A percentile compares a stretch with the other conserved stretches of the same genome.
Evolutionary conservation across 257 asterid species (phyloP).

Genomic region (Handroanthus guayacan): DNA sequence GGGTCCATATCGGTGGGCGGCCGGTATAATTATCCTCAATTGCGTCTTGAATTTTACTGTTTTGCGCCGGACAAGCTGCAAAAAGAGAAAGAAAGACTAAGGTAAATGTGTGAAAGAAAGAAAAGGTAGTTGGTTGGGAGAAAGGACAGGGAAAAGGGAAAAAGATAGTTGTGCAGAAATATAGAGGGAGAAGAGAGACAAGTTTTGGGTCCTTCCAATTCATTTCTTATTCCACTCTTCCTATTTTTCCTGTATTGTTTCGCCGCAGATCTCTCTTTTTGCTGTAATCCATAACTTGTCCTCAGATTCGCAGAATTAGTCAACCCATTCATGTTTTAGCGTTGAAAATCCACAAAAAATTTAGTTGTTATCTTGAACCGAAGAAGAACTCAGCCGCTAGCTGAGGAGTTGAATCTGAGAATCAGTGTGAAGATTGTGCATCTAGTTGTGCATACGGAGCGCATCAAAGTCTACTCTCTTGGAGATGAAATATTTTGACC

Average conservation of each 20-base stretch:
- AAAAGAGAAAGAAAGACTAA: not conserved
- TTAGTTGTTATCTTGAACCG: conserved; percentile 7
- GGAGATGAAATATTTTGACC: conserved; percentile 42
- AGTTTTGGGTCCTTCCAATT: conserved; percentile 38
- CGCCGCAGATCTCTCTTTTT: conserved; percentile 45
- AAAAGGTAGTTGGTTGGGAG: conserved; percentile 26
- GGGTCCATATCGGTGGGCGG: conserved; percentile 39
- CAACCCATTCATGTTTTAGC: conserved; percentile 6
- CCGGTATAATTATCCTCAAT: not conserved
- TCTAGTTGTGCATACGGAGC: conserved; percentile 8
- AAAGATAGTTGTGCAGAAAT: conserved; percentile 34
- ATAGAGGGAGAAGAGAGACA: conserved; percentile 29
- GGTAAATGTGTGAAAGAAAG: not conserved
- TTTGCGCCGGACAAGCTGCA: not conserved
- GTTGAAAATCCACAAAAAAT: conserved; percentile 2
- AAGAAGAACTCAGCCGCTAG: not conserved
- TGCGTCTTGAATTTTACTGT: conserved; percentile 10
- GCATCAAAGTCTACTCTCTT: conserved; percentile 3
- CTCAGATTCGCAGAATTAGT: conserved; percentile 23
- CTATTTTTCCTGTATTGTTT: conserved; percentile 4
- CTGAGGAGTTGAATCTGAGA: conserved; percentile 29
- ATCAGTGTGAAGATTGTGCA: conserved; percentile 24
- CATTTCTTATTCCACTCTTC: conserved; percentile 23
- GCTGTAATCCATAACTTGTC: not conserved
- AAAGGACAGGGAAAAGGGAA: conserved; percentile 39